Evolutionary conservation across 768 basidiomycete species (phyloP), one percentile per base, ranked within the genome.

Genomic region (Calocybe indica): DNA sequence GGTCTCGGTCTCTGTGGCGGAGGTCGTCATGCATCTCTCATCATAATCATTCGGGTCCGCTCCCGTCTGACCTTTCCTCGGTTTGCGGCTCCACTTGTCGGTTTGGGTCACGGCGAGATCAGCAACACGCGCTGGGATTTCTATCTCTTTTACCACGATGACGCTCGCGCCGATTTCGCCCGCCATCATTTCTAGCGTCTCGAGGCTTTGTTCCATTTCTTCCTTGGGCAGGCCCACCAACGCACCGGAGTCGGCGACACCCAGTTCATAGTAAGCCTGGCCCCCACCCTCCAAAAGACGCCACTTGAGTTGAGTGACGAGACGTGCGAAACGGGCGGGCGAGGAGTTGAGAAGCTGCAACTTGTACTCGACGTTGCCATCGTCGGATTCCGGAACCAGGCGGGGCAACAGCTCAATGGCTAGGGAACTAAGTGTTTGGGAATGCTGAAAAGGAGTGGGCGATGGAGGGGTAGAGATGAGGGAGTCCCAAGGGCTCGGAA

Each of bases 251-350:
- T 98, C 94, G 15, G 87, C 83, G 0, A 98, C 86, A 1, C 81
- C 82, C 8, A 85, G 74, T 52, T 92, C 90, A 52, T 92, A 92
- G 61, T 88, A 84, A 0, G 90, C 89, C 57, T 84, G 82, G 1
- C 88, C 88, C 1, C 85, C 82, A 11, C 91, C 91, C 61, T 92
- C 86, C 41, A 88, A 78, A 7, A 93, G 75, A 2, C 94, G 80
- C 93, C 95, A 97, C 60, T 95, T 93, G 65, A 96, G 80, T 67
- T 97, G 94, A 0, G 94, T 97, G 47, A 92, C 88, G 14, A 98
- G 84, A 50, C 85, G 80, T 3, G 79, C 76, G 55, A 91, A 90
- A 40, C 89, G 88, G 4, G 80, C 74, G 0, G 81, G 79, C 10
- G 87, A 75, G 0, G 92, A 90, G 42, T 82, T 73, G 36, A 92